Evolutionary conservation across 768 basidiomycete genomes (phyloP), one percentile per base, ranked within the genome.

Genomic region (Suillus alpinus): DNA sequence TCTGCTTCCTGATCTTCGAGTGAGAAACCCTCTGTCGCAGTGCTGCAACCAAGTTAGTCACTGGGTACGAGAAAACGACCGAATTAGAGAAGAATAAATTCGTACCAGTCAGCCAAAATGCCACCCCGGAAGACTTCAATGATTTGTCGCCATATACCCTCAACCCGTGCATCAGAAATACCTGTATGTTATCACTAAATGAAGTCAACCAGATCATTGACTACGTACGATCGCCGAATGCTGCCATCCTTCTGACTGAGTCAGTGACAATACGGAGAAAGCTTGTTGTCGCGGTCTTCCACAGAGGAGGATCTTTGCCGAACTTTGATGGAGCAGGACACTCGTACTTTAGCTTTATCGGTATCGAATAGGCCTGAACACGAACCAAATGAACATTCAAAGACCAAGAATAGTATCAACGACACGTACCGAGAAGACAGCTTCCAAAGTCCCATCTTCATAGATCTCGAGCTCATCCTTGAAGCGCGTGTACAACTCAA

Each of bases 311-410:
- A 67, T 95, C 96, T 58, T 92, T 88, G 2, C 92, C 94, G 69
- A 86, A 93, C 69, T 89, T 94, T 43, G 90, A 94, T 0, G 96
- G 84, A 0, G 91, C 77, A 0, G 96, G 95, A 71, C 95, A 97
- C 39, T 96, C 94, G 64, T 98, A 96, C 74, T 95, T 95, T 64
- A 98, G 77, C 69, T 95, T 94, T 71, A 98, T 86, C 2, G 96
- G 95, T 37, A 96, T 88, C 4, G 91, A 85, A 67, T 92, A 95
- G 0, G 94, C 89, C 91, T 94, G 47, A 36, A 46, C 12, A 37
- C 29, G 20, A 57, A 23, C 46, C 37, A 46, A 14, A 47, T 44
- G 16, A 44, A 4, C 23, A 36, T 36, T 14, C 37, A 7, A 3
- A 59, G 23, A 36, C 10, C 10, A 8, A n/a, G 39, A 18, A 20